Percentiles rank a stretch among this genome's conserved stretches.
These are phyloP conservation scores for Populus simonii DNA, from an alignment of 345 rosid genomes.

Conservation along the genomic window DNA sequence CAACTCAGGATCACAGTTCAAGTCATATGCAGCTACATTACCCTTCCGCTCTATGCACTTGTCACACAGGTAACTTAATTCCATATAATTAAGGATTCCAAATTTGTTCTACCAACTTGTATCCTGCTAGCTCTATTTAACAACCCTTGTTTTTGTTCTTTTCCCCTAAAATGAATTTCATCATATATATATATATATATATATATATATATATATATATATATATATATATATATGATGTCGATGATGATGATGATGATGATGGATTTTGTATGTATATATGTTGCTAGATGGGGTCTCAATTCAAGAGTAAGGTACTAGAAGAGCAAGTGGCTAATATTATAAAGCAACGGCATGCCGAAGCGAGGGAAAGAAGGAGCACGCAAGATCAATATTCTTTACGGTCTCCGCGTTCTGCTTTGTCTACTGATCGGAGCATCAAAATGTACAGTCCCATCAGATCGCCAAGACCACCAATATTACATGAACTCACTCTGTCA, in stretches of 20 bases:
- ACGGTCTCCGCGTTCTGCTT: no score
- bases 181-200: no score
- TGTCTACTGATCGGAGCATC: neutral
- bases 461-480: neutral
- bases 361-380: neutral
- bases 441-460: neutral
- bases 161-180: no score
- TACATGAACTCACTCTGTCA: neutral
- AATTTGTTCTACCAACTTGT: no score
- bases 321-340: neutral
- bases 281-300: neutral
- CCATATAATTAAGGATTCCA: no score
- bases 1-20: neutral
- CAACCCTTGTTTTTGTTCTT: no score
- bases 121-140: no score
- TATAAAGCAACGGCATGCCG: neutral
- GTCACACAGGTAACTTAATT: constrained; percentile 13
- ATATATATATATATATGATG: no score
- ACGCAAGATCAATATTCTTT: neutral
- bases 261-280: neutral
- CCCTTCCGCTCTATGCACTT: constrained; percentile 13
- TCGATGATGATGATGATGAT: neutral
- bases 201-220: no score
- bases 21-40: constrained; percentile 14
- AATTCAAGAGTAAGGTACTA: neutral